Evolutionary conservation across 23 red algal species (phyloP), one percentile per base, ranked within the genome.

Genomic region (Gracilaria caudata): DNA sequence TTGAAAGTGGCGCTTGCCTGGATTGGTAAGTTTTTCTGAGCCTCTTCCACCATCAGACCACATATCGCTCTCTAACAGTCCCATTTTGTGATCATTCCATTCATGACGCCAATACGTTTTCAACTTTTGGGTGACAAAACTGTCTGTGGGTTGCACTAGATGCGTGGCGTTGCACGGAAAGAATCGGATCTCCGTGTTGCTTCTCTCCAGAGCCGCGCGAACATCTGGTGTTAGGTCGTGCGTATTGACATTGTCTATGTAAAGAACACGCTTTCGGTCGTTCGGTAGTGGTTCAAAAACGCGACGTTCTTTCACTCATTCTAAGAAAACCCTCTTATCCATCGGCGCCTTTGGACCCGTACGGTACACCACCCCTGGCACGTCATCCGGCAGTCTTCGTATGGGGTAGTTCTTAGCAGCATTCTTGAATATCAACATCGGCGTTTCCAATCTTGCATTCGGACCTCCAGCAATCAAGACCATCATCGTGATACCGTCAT

Each of bases 401-500:
- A 81, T 81, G 5, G 78, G 4, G 26, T 81, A 81, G 25, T 81
- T 81, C 14, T 63, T 60, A 33, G 61, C 55, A 47, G 12, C 78
- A 29, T 81, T 81, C 37, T 81, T 60, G 12, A 81, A 61, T 35
- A 81, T 81, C 14, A 63, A 13, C 10, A 60, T 60, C 37, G 29
- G 36, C 24, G 30, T 32, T 25, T 81, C 46, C n/a, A 81, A 13
- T 21, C 14, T 28, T 34, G 36, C 51, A 19, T 25, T 21, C 9
- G 38, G 33, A 1, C 78, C 78, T 8, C 78, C 78, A 81, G 51
- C 23, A 16, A 63, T 53, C 24, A 60, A 14, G 13, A 63, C 8
- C 78, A 63, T 81, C 47, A 81, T 57, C 4, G 47, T 81, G n/a
- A 81, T 43, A 10, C 78, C 78, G 17, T 81, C 55, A 23, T 60